Percentiles rank a stretch among this genome's conserved stretches.
These are phyloP conservation scores for Aphanomyces astaci DNA, from an alignment of 352 stramenopile species.

Conservation along the genomic window DNA sequence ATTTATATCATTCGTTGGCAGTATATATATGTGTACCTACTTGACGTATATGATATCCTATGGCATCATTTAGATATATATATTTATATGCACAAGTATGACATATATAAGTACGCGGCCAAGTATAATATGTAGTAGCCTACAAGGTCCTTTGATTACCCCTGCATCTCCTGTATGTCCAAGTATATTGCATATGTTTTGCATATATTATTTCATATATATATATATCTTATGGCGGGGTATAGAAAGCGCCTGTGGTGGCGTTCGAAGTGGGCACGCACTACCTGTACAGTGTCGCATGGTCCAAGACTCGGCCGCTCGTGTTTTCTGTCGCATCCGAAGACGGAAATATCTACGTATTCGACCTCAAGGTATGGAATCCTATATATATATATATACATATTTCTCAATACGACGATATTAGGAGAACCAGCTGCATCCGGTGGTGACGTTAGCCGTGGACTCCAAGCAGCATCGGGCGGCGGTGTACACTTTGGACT, in stretches of 20 bases:
- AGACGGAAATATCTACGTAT: conserved; percentile 67
- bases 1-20: not conserved
- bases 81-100: no score
- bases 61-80: no score
- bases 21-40: no score
- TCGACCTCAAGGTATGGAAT: conserved; percentile 45
- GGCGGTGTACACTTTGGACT: conserved; percentile 58
- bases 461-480: conserved; percentile 9
- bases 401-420: no score
- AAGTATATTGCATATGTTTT: no score
- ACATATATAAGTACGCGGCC: no score
- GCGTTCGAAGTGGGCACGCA: conserved; percentile 55
- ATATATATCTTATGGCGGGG: no score
- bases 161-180: no score
- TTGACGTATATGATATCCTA: no score
- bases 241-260: conserved; percentile 52
- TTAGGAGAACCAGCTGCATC: conserved; percentile 12
- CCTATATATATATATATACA: not conserved
- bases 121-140: no score
- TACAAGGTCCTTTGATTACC: no score
- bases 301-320: conserved; percentile 63
- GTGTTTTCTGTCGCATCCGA: conserved; percentile 65
- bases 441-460: not conserved
- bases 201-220: no score
- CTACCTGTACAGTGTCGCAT: conserved; percentile 68